Evolutionary conservation across 2,329 filamentous ascomycete genomes (phyloP).

Genomic region (Herpotrichia juniperi): DNA sequence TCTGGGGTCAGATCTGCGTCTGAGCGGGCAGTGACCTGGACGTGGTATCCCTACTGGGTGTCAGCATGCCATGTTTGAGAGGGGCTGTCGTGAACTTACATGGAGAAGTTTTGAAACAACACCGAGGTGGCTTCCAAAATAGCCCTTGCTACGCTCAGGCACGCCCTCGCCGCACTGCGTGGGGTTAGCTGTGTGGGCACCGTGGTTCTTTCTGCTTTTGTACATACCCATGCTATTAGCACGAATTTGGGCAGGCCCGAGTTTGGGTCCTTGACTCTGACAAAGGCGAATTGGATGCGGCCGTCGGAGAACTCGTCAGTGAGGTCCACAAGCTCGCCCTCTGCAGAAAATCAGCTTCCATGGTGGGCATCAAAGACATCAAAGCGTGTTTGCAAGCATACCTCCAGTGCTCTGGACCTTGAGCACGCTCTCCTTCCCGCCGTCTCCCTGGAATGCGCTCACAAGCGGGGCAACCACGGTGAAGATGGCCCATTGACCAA

Average conservation of each 20-base stretch:
- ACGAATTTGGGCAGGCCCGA: conserved; percentile 87
- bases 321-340: conserved; percentile 88
- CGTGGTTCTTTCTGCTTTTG: background rate
- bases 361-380: background rate
- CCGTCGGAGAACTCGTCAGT: conserved; percentile 97
- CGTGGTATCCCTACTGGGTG: conserved; percentile 77
- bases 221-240: conserved; percentile 80
- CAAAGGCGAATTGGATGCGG: conserved; percentile 93
- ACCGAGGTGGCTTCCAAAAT: conserved; percentile 93
- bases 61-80: conserved; percentile 55
- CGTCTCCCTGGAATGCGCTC: conserved; percentile 87
- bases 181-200: conserved; percentile 9
- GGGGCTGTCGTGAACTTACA: conserved; percentile 50
- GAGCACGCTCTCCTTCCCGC: conserved; percentile 89
- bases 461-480: conserved; percentile 89
- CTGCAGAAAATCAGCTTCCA: conserved; percentile 54
- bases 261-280: conserved; percentile 96
- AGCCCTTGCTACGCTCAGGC: conserved; percentile 97
- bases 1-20: conserved; percentile 88
- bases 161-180: conserved; percentile 88
- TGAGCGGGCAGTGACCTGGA: conserved; percentile 94
- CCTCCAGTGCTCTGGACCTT: conserved; percentile 93
- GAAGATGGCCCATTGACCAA: conserved; percentile 92
- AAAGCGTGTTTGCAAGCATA: conserved; percentile 48
- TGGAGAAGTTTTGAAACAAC: conserved; percentile 91